phyloP scores from a whole-genome alignment of 1,284 basidiomycete genomes.

The Cutaneotrichosporon arboriforme region DNA sequence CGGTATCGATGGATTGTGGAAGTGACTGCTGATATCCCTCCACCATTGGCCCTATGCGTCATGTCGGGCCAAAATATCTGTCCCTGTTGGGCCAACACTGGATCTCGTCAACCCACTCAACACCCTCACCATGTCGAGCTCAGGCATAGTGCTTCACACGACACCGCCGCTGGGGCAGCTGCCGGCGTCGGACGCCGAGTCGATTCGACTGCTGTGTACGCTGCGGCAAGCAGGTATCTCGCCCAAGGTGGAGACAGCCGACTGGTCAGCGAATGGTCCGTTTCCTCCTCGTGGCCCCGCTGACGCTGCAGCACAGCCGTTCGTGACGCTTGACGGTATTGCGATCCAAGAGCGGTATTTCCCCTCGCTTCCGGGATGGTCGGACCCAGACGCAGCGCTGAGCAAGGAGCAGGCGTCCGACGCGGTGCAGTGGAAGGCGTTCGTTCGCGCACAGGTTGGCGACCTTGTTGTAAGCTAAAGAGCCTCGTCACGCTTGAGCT shows the following conservation, averaged over 20 bases:
- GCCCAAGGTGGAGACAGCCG: slow-evolving; percentile 21
- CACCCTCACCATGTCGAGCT: not conserved
- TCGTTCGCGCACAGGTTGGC: slow-evolving; percentile 37
- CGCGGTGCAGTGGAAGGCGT: slow-evolving; percentile 32
- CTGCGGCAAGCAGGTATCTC: slow-evolving; percentile 24
- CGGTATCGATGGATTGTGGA: no score
- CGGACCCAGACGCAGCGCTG: slow-evolving; percentile 30
- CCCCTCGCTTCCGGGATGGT: slow-evolving; percentile 22
- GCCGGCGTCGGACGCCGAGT: slow-evolving; percentile 32
- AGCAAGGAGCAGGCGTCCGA: slow-evolving; percentile 27
- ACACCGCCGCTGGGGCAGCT: slow-evolving; percentile 31
- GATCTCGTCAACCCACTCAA: not conserved
- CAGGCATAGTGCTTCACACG: slow-evolving; percentile 25
- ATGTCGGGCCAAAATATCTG: no score
- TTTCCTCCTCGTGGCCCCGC: not conserved
- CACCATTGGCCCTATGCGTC: no score
- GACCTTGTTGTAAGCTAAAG: slow-evolving; percentile 36
- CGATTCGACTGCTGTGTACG: slow-evolving; percentile 26
- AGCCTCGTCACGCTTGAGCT: not conserved
- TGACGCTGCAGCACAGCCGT: slow-evolving; percentile 26
- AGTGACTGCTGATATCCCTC: no score
- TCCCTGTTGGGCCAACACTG: not conserved
- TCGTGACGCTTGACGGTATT: slow-evolving; percentile 22
- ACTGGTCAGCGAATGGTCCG: slow-evolving; percentile 29
- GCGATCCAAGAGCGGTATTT: slow-evolving; percentile 20